A percentile compares a stretch with the other conserved stretches of the same genome.
Evolutionary conservation across 2,329 filamentous ascomycete species (phyloP).

Genomic region (Aureobasidium lini): DNA sequence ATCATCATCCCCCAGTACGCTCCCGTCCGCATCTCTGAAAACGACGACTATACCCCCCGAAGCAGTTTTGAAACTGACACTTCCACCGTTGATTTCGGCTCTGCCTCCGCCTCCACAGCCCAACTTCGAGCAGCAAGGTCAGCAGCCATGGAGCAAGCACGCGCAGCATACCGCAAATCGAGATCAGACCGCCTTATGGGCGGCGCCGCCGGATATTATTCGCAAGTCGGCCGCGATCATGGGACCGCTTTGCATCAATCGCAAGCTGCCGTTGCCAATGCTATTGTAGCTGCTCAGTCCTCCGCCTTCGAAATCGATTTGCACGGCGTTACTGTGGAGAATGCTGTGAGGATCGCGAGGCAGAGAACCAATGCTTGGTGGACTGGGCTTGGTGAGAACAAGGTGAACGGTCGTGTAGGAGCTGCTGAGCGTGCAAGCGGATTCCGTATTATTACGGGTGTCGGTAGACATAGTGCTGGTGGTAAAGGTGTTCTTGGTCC

Average conservation of each 20-base stretch:
- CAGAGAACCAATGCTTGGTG: constrained; percentile 68
- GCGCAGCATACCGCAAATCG: constrained; percentile 50
- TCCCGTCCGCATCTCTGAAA: constrained; percentile 31
- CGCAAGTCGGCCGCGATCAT: constrained; percentile 60
- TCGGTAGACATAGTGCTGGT: constrained; percentile 69
- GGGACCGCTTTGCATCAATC: constrained; percentile 50
- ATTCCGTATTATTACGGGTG: constrained; percentile 72
- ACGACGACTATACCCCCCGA: constrained; percentile 13
- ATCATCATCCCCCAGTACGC: constrained; percentile 43
- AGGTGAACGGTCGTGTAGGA: constrained; percentile 39
- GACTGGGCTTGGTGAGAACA: constrained; percentile 60
- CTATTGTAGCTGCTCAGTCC: constrained; percentile 62
- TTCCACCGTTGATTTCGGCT: constrained; percentile 5
- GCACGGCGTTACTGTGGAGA: constrained; percentile 73
- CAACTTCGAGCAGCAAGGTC: constrained; percentile 41
- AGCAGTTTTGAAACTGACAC: background rate
- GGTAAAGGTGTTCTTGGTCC: constrained; percentile 70
- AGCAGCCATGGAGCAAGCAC: constrained; percentile 50
- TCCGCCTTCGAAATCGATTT: constrained; percentile 57
- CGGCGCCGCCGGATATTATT: constrained; percentile 69
- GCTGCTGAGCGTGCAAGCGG: constrained; percentile 42
- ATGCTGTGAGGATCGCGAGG: constrained; percentile 71
- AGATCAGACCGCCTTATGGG: constrained; percentile 67
- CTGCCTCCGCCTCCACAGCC: constrained; percentile 33
- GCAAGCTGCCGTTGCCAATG: constrained; percentile 61